Evolutionary conservation across 2,329 filamentous ascomycete species (phyloP).

Genomic region (Aspergillus latus): DNA sequence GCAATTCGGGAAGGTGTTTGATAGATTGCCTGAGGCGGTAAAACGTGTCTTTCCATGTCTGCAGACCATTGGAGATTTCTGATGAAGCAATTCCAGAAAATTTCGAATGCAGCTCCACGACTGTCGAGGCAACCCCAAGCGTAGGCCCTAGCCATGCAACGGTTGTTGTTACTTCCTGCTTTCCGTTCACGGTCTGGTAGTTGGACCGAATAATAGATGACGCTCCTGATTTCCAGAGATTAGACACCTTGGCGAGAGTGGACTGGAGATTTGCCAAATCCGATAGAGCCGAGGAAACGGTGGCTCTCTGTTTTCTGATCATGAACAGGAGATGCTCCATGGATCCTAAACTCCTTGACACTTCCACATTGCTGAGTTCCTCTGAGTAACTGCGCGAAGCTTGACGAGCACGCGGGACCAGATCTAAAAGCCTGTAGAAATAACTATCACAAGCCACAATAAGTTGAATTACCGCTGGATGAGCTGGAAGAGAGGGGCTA

Average conservation of each 20-base stretch:
- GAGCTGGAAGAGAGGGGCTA: constrained; percentile 42
- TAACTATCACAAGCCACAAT: constrained; percentile 62
- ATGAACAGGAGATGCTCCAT: constrained; percentile 78
- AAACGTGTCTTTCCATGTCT: constrained; percentile 54
- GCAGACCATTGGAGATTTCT: constrained; percentile 47
- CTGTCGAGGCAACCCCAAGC: constrained; percentile 60
- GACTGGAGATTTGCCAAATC: constrained; percentile 32
- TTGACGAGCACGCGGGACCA: constrained; percentile 67
- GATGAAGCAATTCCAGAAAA: constrained; percentile 58
- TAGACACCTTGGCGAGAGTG: constrained; percentile 33
- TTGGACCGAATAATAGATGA: constrained; percentile 26
- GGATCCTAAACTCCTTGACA: constrained; percentile 75
- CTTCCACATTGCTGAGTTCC: constrained; percentile 78
- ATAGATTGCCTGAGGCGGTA: constrained; percentile 46
- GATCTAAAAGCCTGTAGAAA: constrained; percentile 75
- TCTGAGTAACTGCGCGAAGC: constrained; percentile 73
- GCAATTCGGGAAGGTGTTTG: constrained; percentile 50
- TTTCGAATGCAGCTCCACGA: constrained; percentile 67
- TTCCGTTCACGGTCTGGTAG: constrained; percentile 20
- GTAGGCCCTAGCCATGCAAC: constrained; percentile 67
- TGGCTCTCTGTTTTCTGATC: constrained; percentile 41
- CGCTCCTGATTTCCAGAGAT: constrained; percentile 33
- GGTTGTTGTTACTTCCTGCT: constrained; percentile 27
- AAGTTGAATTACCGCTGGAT: constrained; percentile 19
- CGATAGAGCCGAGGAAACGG: constrained; percentile 33